These are phyloP conservation scores for Spiromastix sp. DNA, from an alignment of 2,329 filamentous ascomycete genomes.

Conservation along the genomic window DNA sequence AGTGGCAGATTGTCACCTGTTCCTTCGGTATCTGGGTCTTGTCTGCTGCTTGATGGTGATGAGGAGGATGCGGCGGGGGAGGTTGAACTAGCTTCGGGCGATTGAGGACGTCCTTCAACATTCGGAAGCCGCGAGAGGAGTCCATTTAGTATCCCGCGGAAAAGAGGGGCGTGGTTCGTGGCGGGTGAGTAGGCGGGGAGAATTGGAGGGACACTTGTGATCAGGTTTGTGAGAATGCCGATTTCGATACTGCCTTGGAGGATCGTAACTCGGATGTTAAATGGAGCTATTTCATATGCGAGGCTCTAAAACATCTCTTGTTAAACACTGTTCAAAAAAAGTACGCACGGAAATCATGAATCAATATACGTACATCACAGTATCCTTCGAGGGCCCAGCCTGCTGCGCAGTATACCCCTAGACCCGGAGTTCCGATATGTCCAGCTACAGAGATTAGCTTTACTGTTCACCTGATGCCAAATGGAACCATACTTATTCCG, in stretches of 20 bases:
- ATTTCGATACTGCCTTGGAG: constrained; percentile 95
- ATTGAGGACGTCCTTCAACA: constrained; percentile 25
- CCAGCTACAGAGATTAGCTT: constrained; percentile 42
- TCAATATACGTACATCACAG: constrained; percentile 55
- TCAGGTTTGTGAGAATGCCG: constrained; percentile 72
- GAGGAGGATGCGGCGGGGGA: constrained; percentile 8
- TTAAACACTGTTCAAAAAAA: too few relatives aligned
- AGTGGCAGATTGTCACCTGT: constrained; percentile 18
- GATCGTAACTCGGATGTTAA: constrained; percentile 93
- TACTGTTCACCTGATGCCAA: not conserved
- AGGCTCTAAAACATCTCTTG: constrained; percentile 45
- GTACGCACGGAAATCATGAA: too few relatives aligned
- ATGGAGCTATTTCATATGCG: constrained; percentile 91
- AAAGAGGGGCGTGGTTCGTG: constrained; percentile 64
- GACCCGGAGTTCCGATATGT: constrained; percentile 83
- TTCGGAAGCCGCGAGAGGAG: constrained; percentile 68
- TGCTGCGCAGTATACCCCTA: constrained; percentile 83
- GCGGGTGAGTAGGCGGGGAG: constrained; percentile 55
- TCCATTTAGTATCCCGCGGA: constrained; percentile 71
- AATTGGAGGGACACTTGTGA: constrained; percentile 73
- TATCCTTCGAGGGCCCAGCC: constrained; percentile 95
- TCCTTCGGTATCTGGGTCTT: not conserved
- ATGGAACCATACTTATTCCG: constrained; percentile 55
- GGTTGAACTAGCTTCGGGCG: constrained; percentile 5
- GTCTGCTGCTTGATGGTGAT: not conserved